phyloP scores from a whole-genome alignment of 2,329 filamentous ascomycete species.

The Fusarium buxicola region DNA sequence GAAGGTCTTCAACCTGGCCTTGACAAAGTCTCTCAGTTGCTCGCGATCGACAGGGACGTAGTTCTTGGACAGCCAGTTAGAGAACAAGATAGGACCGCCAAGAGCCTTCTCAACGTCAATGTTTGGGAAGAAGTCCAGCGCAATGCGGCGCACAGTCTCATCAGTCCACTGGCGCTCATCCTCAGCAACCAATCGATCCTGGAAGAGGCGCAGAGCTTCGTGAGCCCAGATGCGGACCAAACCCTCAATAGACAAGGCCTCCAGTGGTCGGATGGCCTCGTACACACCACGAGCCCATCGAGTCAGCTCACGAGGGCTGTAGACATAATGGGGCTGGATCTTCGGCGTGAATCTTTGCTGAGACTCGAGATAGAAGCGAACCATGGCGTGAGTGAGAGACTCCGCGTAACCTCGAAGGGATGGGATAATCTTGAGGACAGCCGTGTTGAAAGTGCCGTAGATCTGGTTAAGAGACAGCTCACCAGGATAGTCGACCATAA shows the following conservation, averaged over 20 bases:
- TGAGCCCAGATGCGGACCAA: slow-evolving; percentile 98
- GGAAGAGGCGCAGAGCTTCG: slow-evolving; percentile 94
- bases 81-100: slow-evolving; percentile 94
- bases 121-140: slow-evolving; percentile 92
- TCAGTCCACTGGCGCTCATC: slow-evolving; percentile 97
- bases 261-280: slow-evolving; percentile 93
- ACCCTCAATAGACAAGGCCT: slow-evolving; percentile 88
- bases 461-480: slow-evolving; percentile 96
- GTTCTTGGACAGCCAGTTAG: slow-evolving; percentile 99
- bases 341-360: slow-evolving; percentile 94
- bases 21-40: slow-evolving; percentile 95
- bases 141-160: slow-evolving; percentile 86
- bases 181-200: slow-evolving; percentile 94
- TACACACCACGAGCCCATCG: slow-evolving; percentile 98
- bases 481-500: slow-evolving; percentile 99
- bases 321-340: slow-evolving; percentile 98
- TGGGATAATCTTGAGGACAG: slow-evolving; percentile 96
- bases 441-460: slow-evolving; percentile 97
- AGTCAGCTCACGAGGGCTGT: slow-evolving; percentile 97
- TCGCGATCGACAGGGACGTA: slow-evolving; percentile 97
- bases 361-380: slow-evolving; percentile 93
- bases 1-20: slow-evolving; percentile 96
- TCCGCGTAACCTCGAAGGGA: slow-evolving; percentile 95
- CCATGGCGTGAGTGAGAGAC: slow-evolving; percentile 95
- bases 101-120: slow-evolving; percentile 91